Percentiles rank a stretch among this genome's conserved stretches.
Evolutionary conservation across 805 yeast genomes (phyloP).

Genomic region (Debaryomyces castellii): DNA sequence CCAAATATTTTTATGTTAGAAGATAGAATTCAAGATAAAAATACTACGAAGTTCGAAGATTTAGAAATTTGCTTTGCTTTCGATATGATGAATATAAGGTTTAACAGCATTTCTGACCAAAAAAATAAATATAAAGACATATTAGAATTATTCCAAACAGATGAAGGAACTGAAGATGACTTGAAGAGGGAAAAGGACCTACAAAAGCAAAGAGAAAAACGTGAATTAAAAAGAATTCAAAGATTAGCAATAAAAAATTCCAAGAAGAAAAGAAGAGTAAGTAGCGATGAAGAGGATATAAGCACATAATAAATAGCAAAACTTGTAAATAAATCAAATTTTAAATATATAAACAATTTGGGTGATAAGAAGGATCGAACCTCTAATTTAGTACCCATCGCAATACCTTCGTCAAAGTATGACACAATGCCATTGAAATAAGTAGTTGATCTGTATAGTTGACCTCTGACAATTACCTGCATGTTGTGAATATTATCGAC

Average conservation of each 20-base stretch:
- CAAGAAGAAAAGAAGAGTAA: conserved; percentile 20
- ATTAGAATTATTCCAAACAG: conserved; percentile 23
- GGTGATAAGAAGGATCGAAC: too few relatives aligned
- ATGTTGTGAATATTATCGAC: too few relatives aligned
- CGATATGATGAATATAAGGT: conserved; percentile 36
- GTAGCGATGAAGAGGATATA: conserved; percentile 14
- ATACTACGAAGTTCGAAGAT: conserved; percentile 21
- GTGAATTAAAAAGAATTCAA: conserved; percentile 34
- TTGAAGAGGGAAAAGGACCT: conserved; percentile 21
- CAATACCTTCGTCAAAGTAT: too few relatives aligned
- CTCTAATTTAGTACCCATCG: too few relatives aligned
- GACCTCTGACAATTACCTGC: too few relatives aligned
- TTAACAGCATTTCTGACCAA: conserved; percentile 26
- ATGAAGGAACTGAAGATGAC: conserved; percentile 17
- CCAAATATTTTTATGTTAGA: conserved; percentile 25
- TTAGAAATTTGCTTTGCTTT: conserved; percentile 39
- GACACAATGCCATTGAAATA: too few relatives aligned
- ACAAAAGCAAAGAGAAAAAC: conserved; percentile 27
- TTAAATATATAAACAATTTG: too few relatives aligned
- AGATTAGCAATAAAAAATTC: conserved; percentile 20
- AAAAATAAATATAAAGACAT: conserved; percentile 22
- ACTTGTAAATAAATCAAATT: conserved; percentile 1
- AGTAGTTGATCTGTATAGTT: too few relatives aligned
- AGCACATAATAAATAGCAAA: background rate
- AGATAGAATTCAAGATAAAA: conserved; percentile 2